These are phyloP conservation scores for Vickermania spadyakhi DNA, from an alignment of 208 protist genomes.

Conservation along the genomic window DNA sequence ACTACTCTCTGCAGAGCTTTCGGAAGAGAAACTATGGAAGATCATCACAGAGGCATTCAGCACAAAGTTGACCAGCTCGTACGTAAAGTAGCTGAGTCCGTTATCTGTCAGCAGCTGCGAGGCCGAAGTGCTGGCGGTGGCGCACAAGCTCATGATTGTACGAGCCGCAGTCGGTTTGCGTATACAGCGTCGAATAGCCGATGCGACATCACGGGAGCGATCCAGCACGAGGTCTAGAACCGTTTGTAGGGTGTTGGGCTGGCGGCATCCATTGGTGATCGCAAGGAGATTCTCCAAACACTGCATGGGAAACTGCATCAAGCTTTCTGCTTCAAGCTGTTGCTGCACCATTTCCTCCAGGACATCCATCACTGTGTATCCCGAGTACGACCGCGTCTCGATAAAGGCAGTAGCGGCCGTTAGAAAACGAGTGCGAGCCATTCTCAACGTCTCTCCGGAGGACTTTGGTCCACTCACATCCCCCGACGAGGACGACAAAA, in stretches of 20 bases:
- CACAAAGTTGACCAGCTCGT: conserved; percentile 41
- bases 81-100: conserved; percentile 25
- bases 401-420: conserved; percentile 51
- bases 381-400: conserved; percentile 68
- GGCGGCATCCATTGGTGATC: conserved; percentile 56
- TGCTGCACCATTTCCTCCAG: conserved; percentile 27
- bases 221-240: conserved; percentile 35
- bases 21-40: conserved; percentile 25
- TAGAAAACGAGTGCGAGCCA: conserved; percentile 37
- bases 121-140: conserved; percentile 31
- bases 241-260: conserved; percentile 44
- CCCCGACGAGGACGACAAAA: neutral
- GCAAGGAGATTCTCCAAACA: conserved; percentile 45
- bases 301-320: conserved; percentile 19
- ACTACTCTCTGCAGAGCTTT: neutral
- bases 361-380: conserved; percentile 38
- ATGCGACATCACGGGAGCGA: conserved; percentile 16
- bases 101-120: conserved; percentile 34
- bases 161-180: conserved; percentile 7
- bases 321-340: conserved; percentile 19
- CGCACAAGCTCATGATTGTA: conserved; percentile 33
- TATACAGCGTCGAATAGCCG: conserved; percentile 20
- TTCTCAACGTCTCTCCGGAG: conserved; percentile 14
- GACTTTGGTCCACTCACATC: neutral
- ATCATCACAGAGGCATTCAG: conserved; percentile 28